Evolutionary conservation across 345 rosid genomes (phyloP).

Genomic region (Euphorbia lathyris): DNA sequence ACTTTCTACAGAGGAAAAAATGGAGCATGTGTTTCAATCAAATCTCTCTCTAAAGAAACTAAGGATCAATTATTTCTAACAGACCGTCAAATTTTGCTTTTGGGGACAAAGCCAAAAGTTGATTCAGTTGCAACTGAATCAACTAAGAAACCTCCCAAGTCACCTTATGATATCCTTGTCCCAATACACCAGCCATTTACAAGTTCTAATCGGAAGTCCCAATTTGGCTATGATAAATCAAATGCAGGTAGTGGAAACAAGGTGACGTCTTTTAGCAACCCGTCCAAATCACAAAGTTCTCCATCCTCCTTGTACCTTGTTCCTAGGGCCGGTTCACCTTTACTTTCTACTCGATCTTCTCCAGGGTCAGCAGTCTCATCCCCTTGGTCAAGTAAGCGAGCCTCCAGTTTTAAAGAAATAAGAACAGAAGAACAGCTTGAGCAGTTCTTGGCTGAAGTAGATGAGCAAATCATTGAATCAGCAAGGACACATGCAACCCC

Average conservation of each 20-base stretch:
- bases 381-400: constrained; percentile 77
- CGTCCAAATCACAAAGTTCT: constrained; percentile 58
- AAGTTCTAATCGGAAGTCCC: constrained; percentile 53
- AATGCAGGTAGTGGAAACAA: constrained; percentile 44
- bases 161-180: constrained; percentile 63
- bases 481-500: constrained; percentile 76
- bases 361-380: constrained; percentile 58
- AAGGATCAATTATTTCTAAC: constrained; percentile 56
- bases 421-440: constrained; percentile 87
- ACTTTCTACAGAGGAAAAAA: constrained; percentile 40
- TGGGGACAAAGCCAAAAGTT: constrained; percentile 67
- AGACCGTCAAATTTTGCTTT: constrained; percentile 62
- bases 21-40: constrained; percentile 22
- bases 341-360: constrained; percentile 53
- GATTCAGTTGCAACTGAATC: constrained; percentile 44
- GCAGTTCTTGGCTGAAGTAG: constrained; percentile 73
- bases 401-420: constrained; percentile 56
- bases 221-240: constrained; percentile 46
- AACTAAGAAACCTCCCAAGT: constrained; percentile 61
- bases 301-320: constrained; percentile 72
- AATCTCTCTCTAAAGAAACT: constrained; percentile 41
- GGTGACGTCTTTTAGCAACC: constrained; percentile 44
- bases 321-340: constrained; percentile 50
- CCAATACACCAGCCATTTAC: constrained; percentile 70
- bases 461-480: constrained; percentile 68